Base-by-base conservation (phyloP, 345 rosid genomes). In the sweet orange (Citrus sinensis) region DNA sequence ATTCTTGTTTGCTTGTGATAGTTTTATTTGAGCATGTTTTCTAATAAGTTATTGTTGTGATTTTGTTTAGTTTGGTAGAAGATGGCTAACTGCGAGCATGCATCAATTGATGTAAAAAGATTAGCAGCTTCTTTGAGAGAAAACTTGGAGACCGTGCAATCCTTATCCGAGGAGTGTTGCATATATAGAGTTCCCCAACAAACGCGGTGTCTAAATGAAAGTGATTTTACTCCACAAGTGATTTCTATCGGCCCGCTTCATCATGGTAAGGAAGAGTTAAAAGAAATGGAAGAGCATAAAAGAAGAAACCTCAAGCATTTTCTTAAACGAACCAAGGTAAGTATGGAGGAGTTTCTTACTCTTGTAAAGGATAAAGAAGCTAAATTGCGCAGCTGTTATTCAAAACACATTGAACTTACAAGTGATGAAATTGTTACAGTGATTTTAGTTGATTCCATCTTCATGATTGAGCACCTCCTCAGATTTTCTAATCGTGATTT, bases 161-260 rank as follows among this genome's bases (percentile, higher is more conserved):
- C 68, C 32, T 34, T 63, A 25, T 74, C 78, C 1, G 27, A 5
- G 1, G 60, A 54, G 9, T n/a, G 73, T 30, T 82, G 76, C 39
- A 78, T 78, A 24, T 74, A 78, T 13, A 78, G 76, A 62, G 79
- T 62, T 39, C 42, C 79, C 6, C n/a, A 22, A n/a, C 3, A 19
- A 7, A 68, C 49, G 4, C 70, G 66, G 4, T 1, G 37, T 10
- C 30, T 30, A 20, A 59, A 70, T 30, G 67, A 25, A 60, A 60
- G 29, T 9, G 51, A 32, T 25, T 81, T 69, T 30, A 65, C 49
- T 17, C 80, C 80, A 0, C 11, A 51, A 51, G 24, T 30, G 9
- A 60, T 70, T 32, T 70, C 83, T 1, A 77, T 80, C 19, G 83
- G 83, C 13, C 81, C 83, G 0, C 59, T 67, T 25, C 86, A 83